Evolutionary conservation across 225 moss, liverwort and hornwort species (phyloP).

Genomic region (Lunularia cruciata): DNA sequence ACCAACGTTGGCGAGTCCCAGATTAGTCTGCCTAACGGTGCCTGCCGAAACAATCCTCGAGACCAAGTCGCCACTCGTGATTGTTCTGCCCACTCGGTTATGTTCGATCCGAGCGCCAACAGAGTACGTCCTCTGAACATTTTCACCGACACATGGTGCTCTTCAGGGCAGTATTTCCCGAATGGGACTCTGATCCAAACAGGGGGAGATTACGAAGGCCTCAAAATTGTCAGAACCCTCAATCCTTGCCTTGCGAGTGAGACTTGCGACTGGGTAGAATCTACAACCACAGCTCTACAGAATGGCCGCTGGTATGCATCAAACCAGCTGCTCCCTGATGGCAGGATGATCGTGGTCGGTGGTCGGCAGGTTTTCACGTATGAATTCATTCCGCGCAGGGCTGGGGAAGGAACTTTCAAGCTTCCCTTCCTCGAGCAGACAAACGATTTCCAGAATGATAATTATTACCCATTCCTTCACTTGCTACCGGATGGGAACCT

Average conservation of each 20-base stretch:
- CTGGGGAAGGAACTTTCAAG: constrained; percentile 19
- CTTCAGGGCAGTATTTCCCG: constrained; percentile 52
- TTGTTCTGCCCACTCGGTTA: constrained; percentile 70
- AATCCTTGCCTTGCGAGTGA: constrained; percentile 41
- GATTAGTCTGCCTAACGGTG: constrained; percentile 21
- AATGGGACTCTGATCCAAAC: constrained; percentile 70
- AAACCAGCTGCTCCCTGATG: constrained; percentile 69
- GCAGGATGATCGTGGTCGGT: constrained; percentile 54
- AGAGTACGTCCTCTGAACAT: constrained; percentile 62
- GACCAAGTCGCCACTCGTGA: constrained; percentile 45
- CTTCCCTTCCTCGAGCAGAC: constrained; percentile 28
- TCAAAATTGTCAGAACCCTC: constrained; percentile 52
- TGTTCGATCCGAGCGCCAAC: constrained; percentile 49
- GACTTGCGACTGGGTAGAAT: constrained; percentile 68
- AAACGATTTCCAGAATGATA: constrained; percentile 43
- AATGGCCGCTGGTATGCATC: constrained; percentile 66
- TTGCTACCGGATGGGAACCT: constrained; percentile 59
- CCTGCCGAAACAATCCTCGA: constrained; percentile 40
- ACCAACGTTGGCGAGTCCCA: constrained; percentile 29
- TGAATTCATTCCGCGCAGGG: constrained; percentile 56
- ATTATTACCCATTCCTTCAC: constrained; percentile 64
- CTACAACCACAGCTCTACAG: constrained; percentile 27
- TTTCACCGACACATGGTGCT: constrained; percentile 77
- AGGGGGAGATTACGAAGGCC: constrained; percentile 67
- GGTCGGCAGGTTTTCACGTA: constrained; percentile 34